These are phyloP conservation scores for Aurantiochytrium sp. DNA, from an alignment of 108 stramenopile genomes.

Conservation along the genomic window DNA sequence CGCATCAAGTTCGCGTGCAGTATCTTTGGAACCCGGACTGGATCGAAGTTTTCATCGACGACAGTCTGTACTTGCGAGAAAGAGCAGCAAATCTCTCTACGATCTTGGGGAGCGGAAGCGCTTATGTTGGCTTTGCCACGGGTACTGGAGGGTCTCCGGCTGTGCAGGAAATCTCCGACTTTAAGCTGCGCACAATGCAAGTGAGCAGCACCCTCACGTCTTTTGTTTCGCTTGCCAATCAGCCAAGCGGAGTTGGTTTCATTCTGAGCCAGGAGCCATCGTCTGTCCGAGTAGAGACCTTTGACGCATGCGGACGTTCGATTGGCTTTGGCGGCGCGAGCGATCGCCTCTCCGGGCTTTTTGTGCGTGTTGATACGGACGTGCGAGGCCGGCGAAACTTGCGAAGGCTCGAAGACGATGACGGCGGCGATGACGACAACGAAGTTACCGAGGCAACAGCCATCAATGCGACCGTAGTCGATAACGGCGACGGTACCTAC, in stretches of 20 bases:
- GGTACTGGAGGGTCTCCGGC: background rate
- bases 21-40: background rate
- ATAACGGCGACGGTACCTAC: background rate
- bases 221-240: background rate
- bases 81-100: background rate
- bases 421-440: background rate
- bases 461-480: background rate
- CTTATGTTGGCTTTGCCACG: background rate
- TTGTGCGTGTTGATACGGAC: background rate
- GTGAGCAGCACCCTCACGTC: background rate
- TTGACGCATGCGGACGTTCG: background rate
- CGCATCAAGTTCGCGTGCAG: background rate
- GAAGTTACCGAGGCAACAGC: background rate
- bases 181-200: background rate
- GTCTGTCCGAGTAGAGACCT: background rate
- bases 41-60: constrained; percentile 2
- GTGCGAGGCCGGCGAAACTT: background rate
- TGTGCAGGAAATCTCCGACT: background rate
- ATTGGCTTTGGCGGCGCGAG: background rate
- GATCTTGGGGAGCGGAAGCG: background rate
- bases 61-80: background rate
- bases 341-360: background rate
- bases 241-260: background rate
- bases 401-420: background rate
- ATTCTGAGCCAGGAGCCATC: background rate